A percentile compares a stretch with the other conserved stretches of the same genome.
These are phyloP conservation scores for Phlyctochytrium arcticum DNA, from an alignment of 192 early-diverging fungal species.

Conservation along the genomic window DNA sequence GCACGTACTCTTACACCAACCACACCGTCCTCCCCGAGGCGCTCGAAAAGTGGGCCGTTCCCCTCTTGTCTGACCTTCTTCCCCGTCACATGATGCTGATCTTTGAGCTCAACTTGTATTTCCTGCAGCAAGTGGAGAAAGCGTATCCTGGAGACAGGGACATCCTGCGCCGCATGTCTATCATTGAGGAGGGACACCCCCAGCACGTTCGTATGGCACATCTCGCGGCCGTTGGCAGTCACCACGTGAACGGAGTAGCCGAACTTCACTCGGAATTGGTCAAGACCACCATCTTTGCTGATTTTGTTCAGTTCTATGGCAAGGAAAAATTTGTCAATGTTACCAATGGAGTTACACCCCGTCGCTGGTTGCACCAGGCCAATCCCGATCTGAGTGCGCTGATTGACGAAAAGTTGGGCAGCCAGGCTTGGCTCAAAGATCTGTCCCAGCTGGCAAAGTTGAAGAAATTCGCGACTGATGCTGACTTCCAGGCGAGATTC, in stretches of 20 bases:
- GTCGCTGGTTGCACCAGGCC: constrained; percentile 91
- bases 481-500: constrained; percentile 77
- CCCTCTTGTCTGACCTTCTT: constrained; percentile 85
- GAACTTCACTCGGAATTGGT: constrained; percentile 52
- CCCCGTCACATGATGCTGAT: constrained; percentile 98
- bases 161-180: constrained; percentile 15
- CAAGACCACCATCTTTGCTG: constrained; percentile 67
- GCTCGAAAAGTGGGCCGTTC: constrained; percentile 96
- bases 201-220: constrained; percentile 98
- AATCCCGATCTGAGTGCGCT: constrained; percentile 83
- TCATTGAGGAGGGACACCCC: constrained; percentile 89
- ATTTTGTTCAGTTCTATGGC: constrained; percentile 88
- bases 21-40: constrained; percentile 99
- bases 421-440: constrained; percentile 70
- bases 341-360: constrained; percentile 96
- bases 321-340: constrained; percentile 90
- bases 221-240: constrained; percentile 89
- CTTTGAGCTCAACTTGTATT: constrained; percentile 98
- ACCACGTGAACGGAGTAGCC: constrained; percentile 96
- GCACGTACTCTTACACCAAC: constrained; percentile 96
- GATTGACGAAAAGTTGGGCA: constrained; percentile 77
- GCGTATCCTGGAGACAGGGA: constrained; percentile 80
- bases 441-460: constrained; percentile 60
- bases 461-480: constrained; percentile 58
- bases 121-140: constrained; percentile 90